A percentile compares a stretch with the other conserved stretches of the same genome.
Evolutionary conservation across 225 moss, liverwort and hornwort genomes (phyloP).

Genomic region (Asterella californica): DNA sequence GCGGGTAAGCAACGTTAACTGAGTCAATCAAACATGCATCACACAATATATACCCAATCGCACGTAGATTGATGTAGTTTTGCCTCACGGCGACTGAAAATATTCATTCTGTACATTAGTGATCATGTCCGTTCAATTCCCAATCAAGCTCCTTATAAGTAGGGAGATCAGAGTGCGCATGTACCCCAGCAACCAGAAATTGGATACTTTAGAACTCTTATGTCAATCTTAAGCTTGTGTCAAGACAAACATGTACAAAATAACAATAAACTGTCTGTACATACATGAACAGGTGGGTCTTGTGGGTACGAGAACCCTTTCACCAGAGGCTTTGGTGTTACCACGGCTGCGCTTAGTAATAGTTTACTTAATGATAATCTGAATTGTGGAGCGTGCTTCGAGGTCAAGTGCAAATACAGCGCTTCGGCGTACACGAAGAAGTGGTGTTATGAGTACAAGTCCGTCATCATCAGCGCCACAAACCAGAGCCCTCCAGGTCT

Average conservation of each 20-base stretch:
- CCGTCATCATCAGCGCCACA: constrained; percentile 37
- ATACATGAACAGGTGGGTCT: constrained; percentile 25
- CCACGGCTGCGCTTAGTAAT: constrained; percentile 36
- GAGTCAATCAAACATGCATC: too few species aligned
- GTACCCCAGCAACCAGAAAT: too few species aligned
- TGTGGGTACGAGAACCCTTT: constrained; percentile 39
- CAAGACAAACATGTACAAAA: neutral
- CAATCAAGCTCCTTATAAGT: too few species aligned
- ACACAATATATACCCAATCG: too few species aligned
- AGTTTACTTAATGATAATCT: constrained; percentile 28
- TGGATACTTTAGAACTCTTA: too few species aligned
- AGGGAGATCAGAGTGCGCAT: too few species aligned
- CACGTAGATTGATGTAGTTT: too few species aligned
- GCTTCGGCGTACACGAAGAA: constrained; percentile 30
- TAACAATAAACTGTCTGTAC: neutral
- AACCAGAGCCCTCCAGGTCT: constrained; percentile 42
- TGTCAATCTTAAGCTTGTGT: too few species aligned
- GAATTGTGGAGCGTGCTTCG: constrained; percentile 44
- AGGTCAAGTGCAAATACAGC: constrained; percentile 24
- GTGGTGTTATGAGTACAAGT: constrained; percentile 35
- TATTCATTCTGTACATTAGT: too few species aligned
- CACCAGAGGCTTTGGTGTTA: constrained; percentile 30
- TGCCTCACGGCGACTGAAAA: too few species aligned
- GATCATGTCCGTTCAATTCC: too few species aligned
- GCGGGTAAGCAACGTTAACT: constrained; percentile 17